Percentiles rank a stretch among this genome's conserved stretches.
phyloP scores from a whole-genome alignment of 441 rosid genomes.

The Corymbia calophylla region DNA sequence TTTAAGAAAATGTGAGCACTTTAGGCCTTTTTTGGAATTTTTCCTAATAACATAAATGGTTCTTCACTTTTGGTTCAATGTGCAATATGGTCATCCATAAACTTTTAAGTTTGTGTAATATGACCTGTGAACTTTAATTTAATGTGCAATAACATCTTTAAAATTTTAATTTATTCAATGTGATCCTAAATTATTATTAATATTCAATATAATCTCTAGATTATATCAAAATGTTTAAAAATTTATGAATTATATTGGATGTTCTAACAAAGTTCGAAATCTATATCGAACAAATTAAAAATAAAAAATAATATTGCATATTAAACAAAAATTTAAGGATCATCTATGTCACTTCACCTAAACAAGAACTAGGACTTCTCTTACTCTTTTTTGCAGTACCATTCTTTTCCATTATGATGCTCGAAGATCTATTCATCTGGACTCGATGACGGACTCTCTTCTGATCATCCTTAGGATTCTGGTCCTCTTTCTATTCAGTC shows the following conservation, averaged over 20 bases:
- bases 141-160: accelerated
- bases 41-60: too few species aligned
- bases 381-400: not conserved
- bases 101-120: too few species aligned
- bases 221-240: too few species aligned
- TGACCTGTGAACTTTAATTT: accelerated
- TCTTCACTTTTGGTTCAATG: not conserved
- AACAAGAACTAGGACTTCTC: not conserved
- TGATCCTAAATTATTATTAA: too few species aligned
- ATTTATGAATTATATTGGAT: too few species aligned
- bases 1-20: too few species aligned
- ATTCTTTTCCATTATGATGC: not conserved
- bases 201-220: accelerated
- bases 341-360: not conserved
- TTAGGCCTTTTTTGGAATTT: too few species aligned
- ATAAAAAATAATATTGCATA: too few species aligned
- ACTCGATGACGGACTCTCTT: not conserved
- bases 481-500: not conserved
- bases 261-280: accelerated
- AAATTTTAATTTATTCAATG: too few species aligned
- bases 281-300: too few species aligned
- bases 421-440: not conserved
- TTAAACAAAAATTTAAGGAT: too few species aligned
- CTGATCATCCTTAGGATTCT: not conserved
- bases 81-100: accelerated